A percentile compares a stretch with the other conserved stretches of the same genome.
These are phyloP conservation scores for Citrus medica DNA, from an alignment of 345 rosid genomes.

Conservation along the genomic window DNA sequence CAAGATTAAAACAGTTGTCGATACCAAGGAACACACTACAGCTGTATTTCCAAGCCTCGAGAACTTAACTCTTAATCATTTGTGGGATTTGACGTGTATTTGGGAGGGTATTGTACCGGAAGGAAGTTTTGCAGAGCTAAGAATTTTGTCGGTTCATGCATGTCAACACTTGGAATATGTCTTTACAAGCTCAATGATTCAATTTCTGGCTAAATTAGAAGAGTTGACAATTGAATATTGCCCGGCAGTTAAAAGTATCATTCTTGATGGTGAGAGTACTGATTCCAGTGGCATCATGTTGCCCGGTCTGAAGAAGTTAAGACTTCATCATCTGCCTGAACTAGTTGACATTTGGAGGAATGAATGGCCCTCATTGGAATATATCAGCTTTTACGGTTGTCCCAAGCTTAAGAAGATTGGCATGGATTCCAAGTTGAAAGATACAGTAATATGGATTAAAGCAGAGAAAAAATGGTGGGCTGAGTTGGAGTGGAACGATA, in stretches of 20 bases:
- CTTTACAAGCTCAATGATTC: slow-evolving; percentile 7
- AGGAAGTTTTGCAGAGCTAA: slow-evolving; percentile 13
- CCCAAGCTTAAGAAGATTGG: slow-evolving; percentile 11
- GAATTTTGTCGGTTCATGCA: background rate
- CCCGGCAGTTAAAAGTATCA: background rate
- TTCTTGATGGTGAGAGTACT: background rate
- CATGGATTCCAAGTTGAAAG: background rate
- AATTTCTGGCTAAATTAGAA: slow-evolving; percentile 3
- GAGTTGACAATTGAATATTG: slow-evolving; percentile 19
- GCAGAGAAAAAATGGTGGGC: slow-evolving; percentile 21
- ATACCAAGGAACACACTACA: background rate
- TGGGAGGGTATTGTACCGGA: background rate
- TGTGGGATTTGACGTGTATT: slow-evolving; percentile 13
- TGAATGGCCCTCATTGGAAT: slow-evolving; percentile 10
- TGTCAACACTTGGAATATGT: slow-evolving; percentile 7
- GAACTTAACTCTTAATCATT: slow-evolving; percentile 15
- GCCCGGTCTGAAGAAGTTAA: slow-evolving; percentile 4
- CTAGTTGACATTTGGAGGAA: slow-evolving; percentile 10
- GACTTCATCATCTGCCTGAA: slow-evolving; percentile 10
- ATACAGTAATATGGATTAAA: slow-evolving; percentile 2
- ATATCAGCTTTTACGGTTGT: slow-evolving; percentile 13
- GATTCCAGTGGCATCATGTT: background rate
- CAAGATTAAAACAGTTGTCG: background rate
- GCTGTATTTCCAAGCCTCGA: slow-evolving; percentile 6
- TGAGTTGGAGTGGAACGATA: background rate